These are phyloP conservation scores for Neodidymelliopsis sp. DNA, from an alignment of 2,329 filamentous ascomycete species.

Conservation along the genomic window DNA sequence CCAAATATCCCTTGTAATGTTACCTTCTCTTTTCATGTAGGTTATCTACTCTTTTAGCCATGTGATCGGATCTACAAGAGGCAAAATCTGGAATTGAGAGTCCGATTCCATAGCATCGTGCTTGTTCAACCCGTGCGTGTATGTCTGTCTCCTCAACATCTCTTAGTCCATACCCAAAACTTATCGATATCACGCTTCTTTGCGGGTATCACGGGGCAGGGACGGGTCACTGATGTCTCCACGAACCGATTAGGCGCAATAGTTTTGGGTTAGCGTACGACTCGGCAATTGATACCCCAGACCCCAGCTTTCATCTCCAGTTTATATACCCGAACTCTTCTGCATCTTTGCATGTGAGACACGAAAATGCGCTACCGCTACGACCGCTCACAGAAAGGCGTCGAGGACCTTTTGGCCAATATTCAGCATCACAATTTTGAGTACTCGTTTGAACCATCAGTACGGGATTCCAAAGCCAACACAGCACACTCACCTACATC, in stretches of 20 bases:
- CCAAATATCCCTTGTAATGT: slow-evolving; percentile 13
- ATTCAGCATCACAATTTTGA: slow-evolving; percentile 2
- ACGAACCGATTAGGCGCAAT: background rate
- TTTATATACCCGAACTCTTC: background rate
- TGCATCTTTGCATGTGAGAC: no score
- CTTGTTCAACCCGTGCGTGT: no score
- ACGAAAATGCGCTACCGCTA: slow-evolving; percentile 5
- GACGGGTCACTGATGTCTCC: background rate
- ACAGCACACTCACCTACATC: slow-evolving; percentile 33
- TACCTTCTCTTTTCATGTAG: slow-evolving; percentile 12
- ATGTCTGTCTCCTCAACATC: no score
- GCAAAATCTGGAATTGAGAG: no score
- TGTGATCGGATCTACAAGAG: background rate
- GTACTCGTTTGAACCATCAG: slow-evolving; percentile 17
- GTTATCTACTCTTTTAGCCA: background rate
- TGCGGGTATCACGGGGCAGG: background rate
- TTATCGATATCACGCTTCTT: background rate
- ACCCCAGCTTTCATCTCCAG: background rate
- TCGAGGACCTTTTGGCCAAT: background rate
- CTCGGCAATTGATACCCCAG: slow-evolving; percentile 1
- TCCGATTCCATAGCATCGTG: background rate
- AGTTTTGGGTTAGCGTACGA: slow-evolving; percentile 1
- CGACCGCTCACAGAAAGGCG: background rate
- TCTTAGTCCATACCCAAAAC: no score
- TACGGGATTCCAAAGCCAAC: slow-evolving; percentile 27